These are phyloP conservation scores for Mollisiaceae sp. DNA, from an alignment of 2,329 filamentous ascomycete genomes.

Conservation along the genomic window DNA sequence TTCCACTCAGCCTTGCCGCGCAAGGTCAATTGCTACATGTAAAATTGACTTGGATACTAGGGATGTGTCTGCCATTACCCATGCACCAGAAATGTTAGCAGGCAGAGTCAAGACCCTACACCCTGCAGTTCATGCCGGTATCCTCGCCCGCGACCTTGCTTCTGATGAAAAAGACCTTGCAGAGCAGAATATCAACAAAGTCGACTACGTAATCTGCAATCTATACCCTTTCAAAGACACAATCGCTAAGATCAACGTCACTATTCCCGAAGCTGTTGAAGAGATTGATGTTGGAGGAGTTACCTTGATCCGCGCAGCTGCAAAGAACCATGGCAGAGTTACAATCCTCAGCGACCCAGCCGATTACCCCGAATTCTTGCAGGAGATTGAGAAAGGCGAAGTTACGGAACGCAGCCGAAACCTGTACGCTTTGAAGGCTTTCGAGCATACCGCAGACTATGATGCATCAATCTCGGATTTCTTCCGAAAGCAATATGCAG, in stretches of 20 bases:
- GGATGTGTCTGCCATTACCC: conserved; percentile 96
- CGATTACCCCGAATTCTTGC: conserved; percentile 93
- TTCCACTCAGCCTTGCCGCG: not conserved
- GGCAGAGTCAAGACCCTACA: conserved; percentile 95
- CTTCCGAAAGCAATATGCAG: conserved; percentile 96
- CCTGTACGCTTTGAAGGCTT: conserved; percentile 93
- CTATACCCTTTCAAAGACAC: conserved; percentile 99
- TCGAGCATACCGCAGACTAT: conserved; percentile 97
- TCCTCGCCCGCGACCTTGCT: conserved; percentile 90
- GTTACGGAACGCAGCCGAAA: conserved; percentile 86
- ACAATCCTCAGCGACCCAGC: conserved; percentile 93
- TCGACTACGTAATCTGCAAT: conserved; percentile 97
- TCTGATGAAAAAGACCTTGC: conserved; percentile 97
- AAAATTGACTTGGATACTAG: conserved; percentile 49
- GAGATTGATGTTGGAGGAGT: conserved; percentile 99
- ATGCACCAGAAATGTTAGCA: conserved; percentile 94
- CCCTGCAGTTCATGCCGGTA: conserved; percentile 79
- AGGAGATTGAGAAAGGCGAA: conserved; percentile 85
- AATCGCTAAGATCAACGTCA: conserved; percentile 95
- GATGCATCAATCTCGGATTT: conserved; percentile 93
- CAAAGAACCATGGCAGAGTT: conserved; percentile 96
- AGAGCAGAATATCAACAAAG: conserved; percentile 92
- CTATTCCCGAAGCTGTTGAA: conserved; percentile 94
- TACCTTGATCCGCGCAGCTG: conserved; percentile 92
- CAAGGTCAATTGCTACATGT: not conserved